Conservation (phyloP, 108 stramenopile species). For the Stephanodiscus triporus region DNA sequence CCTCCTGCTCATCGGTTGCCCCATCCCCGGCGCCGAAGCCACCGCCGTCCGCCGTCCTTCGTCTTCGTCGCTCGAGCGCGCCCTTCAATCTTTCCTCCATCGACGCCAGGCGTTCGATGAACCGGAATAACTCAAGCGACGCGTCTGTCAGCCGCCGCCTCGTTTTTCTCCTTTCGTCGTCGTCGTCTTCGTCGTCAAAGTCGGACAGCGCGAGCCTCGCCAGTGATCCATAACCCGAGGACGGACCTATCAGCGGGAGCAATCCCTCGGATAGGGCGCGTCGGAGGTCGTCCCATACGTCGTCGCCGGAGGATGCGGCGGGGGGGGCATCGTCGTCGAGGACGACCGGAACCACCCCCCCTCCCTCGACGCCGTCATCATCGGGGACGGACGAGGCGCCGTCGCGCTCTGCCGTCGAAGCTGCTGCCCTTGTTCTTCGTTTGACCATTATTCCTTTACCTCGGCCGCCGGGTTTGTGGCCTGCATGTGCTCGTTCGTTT, state of each 20-base stretch:
- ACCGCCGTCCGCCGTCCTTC: background rate
- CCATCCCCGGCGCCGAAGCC: background rate
- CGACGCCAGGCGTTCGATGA: conserved; percentile 31
- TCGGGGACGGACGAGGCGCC: background rate
- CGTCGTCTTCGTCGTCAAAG: background rate
- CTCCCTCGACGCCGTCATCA: background rate
- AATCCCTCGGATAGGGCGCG: background rate
- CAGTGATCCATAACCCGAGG: conserved; percentile 1
- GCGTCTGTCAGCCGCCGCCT: conserved; percentile 2
- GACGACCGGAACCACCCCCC: background rate
- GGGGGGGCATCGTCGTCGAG: background rate
- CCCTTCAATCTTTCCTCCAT: conserved; percentile 18
- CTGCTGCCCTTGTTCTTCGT: too few species aligned
- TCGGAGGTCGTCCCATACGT: conserved; percentile 9
- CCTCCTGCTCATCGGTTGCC: too few species aligned
- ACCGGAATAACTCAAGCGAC: conserved; percentile 25
- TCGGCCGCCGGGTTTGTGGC: too few species aligned
- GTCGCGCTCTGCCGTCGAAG: background rate
- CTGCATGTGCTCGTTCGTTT: too few species aligned
- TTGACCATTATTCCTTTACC: too few species aligned
- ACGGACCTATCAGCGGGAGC: conserved; percentile 12
- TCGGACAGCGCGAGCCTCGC: background rate
- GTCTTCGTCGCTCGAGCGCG: background rate
- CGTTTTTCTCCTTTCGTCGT: background rate
- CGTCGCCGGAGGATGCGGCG: background rate